These are phyloP conservation scores for Cenococcum geophilum DNA, from an alignment of 495 filamentous ascomycete species.

Conservation along the genomic window DNA sequence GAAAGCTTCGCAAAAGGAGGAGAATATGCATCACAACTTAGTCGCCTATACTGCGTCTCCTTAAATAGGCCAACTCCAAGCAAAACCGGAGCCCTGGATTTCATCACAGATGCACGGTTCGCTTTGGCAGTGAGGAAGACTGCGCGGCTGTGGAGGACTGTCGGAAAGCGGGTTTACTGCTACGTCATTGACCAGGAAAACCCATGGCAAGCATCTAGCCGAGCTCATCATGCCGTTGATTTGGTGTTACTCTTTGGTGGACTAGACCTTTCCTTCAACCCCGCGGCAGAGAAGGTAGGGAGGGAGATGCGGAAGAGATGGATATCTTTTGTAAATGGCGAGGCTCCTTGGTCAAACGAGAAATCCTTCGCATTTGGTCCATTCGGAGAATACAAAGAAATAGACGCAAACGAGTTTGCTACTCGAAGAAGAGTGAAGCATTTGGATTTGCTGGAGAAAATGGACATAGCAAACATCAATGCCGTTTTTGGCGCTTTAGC, in stretches of 20 bases:
- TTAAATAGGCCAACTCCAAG: neutral
- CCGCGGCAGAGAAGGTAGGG: neutral
- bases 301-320: constrained; percentile 5
- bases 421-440: neutral
- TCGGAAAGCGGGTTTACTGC: constrained; percentile 37
- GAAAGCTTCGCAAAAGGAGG: neutral
- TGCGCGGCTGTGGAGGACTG: constrained; percentile 3
- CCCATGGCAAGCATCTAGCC: constrained; percentile 43
- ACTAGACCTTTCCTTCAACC: neutral
- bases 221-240: constrained; percentile 45
- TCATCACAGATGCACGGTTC: constrained; percentile 1
- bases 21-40: neutral
- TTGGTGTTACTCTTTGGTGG: constrained; percentile 42
- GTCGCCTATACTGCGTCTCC: neutral
- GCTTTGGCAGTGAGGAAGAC: neutral
- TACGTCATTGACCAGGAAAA: constrained; percentile 44
- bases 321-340: constrained; percentile 9
- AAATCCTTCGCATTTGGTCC: neutral
- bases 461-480: neutral
- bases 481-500: neutral
- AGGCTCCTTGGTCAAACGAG: neutral
- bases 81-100: constrained; percentile 1
- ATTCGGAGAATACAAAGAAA: neutral
- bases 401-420: neutral
- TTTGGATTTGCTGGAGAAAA: neutral